Percentiles rank a stretch among this genome's conserved stretches.
Evolutionary conservation across 2,329 filamentous ascomycete genomes (phyloP).

Genomic region (Alternaria panax): DNA sequence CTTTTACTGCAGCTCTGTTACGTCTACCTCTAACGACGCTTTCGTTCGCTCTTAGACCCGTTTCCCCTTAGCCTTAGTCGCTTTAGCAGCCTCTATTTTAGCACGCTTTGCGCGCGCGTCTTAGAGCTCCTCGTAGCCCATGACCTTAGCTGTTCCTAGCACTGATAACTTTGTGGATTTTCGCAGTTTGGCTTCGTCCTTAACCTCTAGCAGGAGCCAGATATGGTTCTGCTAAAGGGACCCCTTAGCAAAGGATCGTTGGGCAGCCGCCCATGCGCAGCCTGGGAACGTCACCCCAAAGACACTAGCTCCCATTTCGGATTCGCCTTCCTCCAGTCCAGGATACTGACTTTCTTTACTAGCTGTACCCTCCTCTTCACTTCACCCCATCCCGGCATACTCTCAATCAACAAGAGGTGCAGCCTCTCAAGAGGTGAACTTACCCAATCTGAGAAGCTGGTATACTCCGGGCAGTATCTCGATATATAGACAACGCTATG

Average conservation of each 20-base stretch:
- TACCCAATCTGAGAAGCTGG: not conserved
- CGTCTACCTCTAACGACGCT: no score
- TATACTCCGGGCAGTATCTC: not conserved
- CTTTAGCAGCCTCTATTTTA: not conserved
- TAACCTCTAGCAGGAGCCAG: not conserved
- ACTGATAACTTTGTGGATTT: not conserved
- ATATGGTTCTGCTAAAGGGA: not conserved
- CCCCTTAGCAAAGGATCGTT: not conserved
- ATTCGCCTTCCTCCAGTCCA: not conserved
- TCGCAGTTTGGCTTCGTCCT: slow-evolving; percentile 1
- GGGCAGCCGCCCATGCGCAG: not conserved
- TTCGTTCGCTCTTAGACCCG: not conserved
- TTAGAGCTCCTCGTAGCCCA: not conserved
- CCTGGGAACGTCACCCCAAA: fast-evolving
- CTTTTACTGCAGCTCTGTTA: no score
- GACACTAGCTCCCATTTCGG: not conserved
- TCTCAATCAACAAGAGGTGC: slow-evolving; percentile 5
- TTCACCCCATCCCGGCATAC: not conserved
- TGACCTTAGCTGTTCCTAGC: not conserved
- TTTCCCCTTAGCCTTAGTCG: not conserved
- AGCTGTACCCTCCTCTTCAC: slow-evolving; percentile 4
- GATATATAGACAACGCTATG: slow-evolving; percentile 6
- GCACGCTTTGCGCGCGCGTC: not conserved
- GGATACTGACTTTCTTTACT: not conserved
- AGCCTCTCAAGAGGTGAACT: not conserved